Conservation (phyloP, 148 eudicot species). For the Chenopodium formosanum region DNA sequence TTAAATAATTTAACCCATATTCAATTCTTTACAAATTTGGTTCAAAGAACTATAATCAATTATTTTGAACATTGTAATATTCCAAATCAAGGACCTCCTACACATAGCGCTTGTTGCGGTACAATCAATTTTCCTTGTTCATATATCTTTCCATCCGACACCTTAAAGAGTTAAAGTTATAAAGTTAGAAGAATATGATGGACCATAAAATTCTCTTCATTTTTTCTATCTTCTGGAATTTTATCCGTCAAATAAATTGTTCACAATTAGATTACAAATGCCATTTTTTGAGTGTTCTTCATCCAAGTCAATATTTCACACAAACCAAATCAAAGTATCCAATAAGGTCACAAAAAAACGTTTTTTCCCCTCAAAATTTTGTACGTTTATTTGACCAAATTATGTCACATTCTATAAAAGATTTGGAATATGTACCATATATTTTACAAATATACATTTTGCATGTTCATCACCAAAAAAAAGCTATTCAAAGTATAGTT, state of each 20-base stretch:
- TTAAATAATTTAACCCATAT: too few species aligned
- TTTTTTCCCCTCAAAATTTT: not conserved
- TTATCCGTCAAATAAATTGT: not conserved
- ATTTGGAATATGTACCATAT: slow-evolving; percentile 4
- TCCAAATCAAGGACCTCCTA: not conserved
- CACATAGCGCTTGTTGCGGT: not conserved
- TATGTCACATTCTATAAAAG: not conserved
- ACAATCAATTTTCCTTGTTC: not conserved
- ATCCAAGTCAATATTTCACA: not conserved
- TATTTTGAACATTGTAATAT: not conserved
- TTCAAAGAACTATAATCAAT: not conserved
- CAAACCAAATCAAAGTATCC: not conserved
- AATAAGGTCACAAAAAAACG: not conserved
- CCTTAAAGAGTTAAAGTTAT: too few species aligned
- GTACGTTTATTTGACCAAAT: not conserved
- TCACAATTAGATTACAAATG: not conserved
- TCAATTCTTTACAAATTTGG: not conserved
- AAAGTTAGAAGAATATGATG: not conserved
- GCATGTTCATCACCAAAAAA: not conserved
- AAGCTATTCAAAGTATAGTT: not conserved
- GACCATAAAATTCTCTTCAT: not conserved
- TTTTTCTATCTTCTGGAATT: not conserved
- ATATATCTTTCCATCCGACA: not conserved
- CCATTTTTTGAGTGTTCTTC: not conserved
- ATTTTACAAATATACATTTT: not conserved